A percentile compares a stretch with the other conserved stretches of the same genome.
These are phyloP conservation scores for Kwoniella botswanensis DNA, from an alignment of 768 basidiomycete species.

Conservation along the genomic window DNA sequence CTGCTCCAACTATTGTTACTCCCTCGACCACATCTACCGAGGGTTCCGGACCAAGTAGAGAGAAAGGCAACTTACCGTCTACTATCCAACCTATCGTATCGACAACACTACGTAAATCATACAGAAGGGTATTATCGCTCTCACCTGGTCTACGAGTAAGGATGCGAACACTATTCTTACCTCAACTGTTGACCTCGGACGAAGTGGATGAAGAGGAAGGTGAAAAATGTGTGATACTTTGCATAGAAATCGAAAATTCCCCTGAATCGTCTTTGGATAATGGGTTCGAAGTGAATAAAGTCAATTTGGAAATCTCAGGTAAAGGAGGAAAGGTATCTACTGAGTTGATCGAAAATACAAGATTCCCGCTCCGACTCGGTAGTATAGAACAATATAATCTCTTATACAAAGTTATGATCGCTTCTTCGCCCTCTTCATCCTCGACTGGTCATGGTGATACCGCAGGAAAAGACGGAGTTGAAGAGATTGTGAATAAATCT, in stretches of 20 bases:
- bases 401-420: slow-evolving; percentile 84
- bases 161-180: slow-evolving; percentile 93
- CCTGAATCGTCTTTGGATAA: slow-evolving; percentile 54
- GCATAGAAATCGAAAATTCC: slow-evolving; percentile 85
- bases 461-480: slow-evolving; percentile 13
- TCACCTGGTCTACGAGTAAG: slow-evolving; percentile 85
- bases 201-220: slow-evolving; percentile 64
- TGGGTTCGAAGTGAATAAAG: slow-evolving; percentile 76
- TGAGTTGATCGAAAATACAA: slow-evolving; percentile 54
- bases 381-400: slow-evolving; percentile 83
- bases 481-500: slow-evolving; percentile 61
- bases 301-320: slow-evolving; percentile 77
- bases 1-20: slow-evolving; percentile 60
- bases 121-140: slow-evolving; percentile 75
- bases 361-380: slow-evolving; percentile 76
- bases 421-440: slow-evolving; percentile 30
- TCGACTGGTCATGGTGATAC: slow-evolving; percentile 11
- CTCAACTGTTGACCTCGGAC: slow-evolving; percentile 72
- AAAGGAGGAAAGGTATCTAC: slow-evolving; percentile 60
- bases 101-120: slow-evolving; percentile 78
- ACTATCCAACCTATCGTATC: slow-evolving; percentile 59
- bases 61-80: slow-evolving; percentile 30
- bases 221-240: slow-evolving; percentile 85
- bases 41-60: slow-evolving; percentile 39
- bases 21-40: slow-evolving; percentile 63